Conservation (phyloP, 192 early-diverging fungal genomes). For the Coemansia sp. region DNA sequence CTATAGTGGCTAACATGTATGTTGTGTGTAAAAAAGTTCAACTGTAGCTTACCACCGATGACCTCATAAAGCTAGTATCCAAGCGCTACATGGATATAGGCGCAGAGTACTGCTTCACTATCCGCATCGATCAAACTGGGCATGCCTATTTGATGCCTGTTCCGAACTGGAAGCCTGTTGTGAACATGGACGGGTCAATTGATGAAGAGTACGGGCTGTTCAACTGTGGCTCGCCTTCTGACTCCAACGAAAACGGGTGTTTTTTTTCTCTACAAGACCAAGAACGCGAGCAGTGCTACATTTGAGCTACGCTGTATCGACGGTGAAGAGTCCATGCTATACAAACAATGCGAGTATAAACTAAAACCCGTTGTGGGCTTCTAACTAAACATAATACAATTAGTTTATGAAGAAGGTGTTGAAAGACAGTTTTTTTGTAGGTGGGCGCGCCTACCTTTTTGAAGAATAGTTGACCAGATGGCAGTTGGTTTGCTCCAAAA, state of each 20-base stretch:
- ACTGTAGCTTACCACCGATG: neutral
- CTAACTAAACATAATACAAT: no score
- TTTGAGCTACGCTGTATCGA: neutral
- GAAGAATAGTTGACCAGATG: no score
- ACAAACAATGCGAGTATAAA: no score
- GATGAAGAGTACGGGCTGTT: neutral
- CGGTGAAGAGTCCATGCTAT: neutral
- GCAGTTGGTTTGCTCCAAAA: no score
- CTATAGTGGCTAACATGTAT: neutral
- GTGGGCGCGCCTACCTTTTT: no score
- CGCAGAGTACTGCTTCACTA: neutral
- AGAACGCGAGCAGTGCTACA: neutral
- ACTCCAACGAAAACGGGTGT: neutral
- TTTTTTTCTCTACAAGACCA: neutral
- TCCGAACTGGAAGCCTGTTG: neutral
- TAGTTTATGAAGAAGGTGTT: no score
- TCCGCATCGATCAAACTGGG: neutral
- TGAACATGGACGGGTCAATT: neutral
- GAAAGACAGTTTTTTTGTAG: no score
- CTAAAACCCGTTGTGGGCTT: no score
- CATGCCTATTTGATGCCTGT: neutral
- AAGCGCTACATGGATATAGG: neutral
- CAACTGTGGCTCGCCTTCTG: neutral
- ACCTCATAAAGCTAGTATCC: neutral
- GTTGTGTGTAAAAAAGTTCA: neutral